phyloP scores from a whole-genome alignment of 2,329 filamentous ascomycete genomes.

The Aspergillus neoniger region DNA sequence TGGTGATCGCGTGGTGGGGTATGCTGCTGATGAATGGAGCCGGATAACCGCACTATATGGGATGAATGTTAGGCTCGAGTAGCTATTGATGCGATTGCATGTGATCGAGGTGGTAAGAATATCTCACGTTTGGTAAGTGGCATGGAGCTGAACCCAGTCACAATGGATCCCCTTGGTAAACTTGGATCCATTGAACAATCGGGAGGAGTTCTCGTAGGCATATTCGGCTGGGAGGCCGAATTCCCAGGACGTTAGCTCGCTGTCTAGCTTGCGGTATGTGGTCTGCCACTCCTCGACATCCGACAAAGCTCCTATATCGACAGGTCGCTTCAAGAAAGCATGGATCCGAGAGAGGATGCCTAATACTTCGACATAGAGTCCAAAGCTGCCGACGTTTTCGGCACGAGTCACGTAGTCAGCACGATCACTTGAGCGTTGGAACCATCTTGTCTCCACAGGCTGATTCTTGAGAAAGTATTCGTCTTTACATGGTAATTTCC shows the following conservation, averaged over 20 bases:
- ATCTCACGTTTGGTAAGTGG: constrained; percentile 78
- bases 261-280: constrained; percentile 82
- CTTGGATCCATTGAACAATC: constrained; percentile 68
- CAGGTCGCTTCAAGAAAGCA: constrained; percentile 82
- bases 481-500: constrained; percentile 81
- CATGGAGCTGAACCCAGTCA: constrained; percentile 88
- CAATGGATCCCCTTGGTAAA: constrained; percentile 72
- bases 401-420: constrained; percentile 68
- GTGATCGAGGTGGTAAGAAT: too few relatives aligned
- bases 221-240: constrained; percentile 80
- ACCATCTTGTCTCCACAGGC: constrained; percentile 82
- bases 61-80: constrained; percentile 22
- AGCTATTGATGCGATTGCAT: background rate
- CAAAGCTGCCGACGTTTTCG: constrained; percentile 83
- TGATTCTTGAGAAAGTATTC: constrained; percentile 83
- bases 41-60: constrained; percentile 71
- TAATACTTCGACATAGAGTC: constrained; percentile 86
- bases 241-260: constrained; percentile 78
- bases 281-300: constrained; percentile 91
- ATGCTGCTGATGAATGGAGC: constrained; percentile 87
- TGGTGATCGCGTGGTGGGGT: constrained; percentile 82
- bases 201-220: constrained; percentile 70
- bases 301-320: constrained; percentile 79
- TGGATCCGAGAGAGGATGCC: constrained; percentile 87
- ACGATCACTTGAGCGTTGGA: constrained; percentile 56